These are phyloP conservation scores for Boletus patriciae DNA, from an alignment of 768 basidiomycete genomes.

Conservation along the genomic window DNA sequence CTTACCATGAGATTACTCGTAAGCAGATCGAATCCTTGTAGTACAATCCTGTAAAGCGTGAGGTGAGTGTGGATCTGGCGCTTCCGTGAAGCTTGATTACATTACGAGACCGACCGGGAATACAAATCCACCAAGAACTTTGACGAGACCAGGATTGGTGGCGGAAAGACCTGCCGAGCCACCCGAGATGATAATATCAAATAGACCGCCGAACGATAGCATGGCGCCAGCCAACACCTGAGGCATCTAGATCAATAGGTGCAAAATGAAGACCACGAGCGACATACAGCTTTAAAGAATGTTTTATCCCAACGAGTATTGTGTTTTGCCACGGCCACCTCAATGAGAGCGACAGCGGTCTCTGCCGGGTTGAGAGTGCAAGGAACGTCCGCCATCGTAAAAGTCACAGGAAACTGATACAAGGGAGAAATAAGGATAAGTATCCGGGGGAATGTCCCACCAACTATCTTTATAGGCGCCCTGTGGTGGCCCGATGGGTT, in stretches of 20 bases:
- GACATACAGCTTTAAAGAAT: slow-evolving; percentile 70
- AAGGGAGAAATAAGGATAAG: neutral
- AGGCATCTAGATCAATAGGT: neutral
- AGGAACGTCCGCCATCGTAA: slow-evolving; percentile 26
- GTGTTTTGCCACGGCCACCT: slow-evolving; percentile 61
- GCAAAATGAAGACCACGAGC: neutral
- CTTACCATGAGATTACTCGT: slow-evolving; percentile 78
- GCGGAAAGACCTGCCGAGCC: slow-evolving; percentile 52
- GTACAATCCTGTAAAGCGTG: slow-evolving; percentile 54
- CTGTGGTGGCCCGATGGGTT: neutral
- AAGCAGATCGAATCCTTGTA: slow-evolving; percentile 68
- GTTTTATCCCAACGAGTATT: slow-evolving; percentile 56
- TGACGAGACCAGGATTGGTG: slow-evolving; percentile 66
- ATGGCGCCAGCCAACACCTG: slow-evolving; percentile 70
- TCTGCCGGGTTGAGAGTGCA: slow-evolving; percentile 58
- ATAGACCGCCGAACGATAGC: slow-evolving; percentile 71
- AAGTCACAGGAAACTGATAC: slow-evolving; percentile 1
- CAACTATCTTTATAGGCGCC: slow-evolving; percentile 21
- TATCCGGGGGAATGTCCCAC: neutral
- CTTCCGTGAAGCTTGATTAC: slow-evolving; percentile 36
- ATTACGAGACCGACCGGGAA: slow-evolving; percentile 80
- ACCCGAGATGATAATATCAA: slow-evolving; percentile 59
- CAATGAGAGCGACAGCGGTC: slow-evolving; percentile 58
- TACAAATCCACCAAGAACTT: slow-evolving; percentile 63
- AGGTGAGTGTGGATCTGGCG: neutral